Percentiles rank a stretch among this genome's conserved stretches.
Conservation (phyloP, 2,329 filamentous ascomycete genomes). For the Xylaria sp. region DNA sequence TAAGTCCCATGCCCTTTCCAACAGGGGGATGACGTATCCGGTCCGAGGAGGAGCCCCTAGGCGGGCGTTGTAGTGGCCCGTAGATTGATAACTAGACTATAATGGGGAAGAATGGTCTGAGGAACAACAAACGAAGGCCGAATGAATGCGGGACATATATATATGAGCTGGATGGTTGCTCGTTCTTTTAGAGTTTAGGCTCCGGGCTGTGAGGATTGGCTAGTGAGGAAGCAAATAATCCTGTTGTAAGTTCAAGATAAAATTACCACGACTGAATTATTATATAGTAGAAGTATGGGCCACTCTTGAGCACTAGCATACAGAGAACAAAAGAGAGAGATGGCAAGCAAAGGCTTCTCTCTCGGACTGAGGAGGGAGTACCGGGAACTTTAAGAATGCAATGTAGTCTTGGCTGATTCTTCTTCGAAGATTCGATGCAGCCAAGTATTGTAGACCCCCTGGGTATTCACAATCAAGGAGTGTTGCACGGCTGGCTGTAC, state of each 20-base stretch:
- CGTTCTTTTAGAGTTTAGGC: neutral
- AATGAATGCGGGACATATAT: neutral
- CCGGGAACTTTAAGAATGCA: constrained; percentile 34
- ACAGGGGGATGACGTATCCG: constrained; percentile 19
- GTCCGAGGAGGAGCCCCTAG: constrained; percentile 7
- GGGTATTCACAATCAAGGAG: constrained; percentile 22
- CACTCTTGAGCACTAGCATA: neutral
- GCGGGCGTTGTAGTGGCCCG: constrained; percentile 9
- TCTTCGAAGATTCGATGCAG: constrained; percentile 48
- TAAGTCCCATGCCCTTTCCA: constrained; percentile 31
- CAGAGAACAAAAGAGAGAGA: constrained; percentile 10
- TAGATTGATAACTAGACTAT: neutral
- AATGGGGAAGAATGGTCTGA: neutral
- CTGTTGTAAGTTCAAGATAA: neutral
- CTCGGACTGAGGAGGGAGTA: constrained; percentile 21
- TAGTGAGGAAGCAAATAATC: neutral
- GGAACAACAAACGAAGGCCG: neutral
- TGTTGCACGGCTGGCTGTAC: constrained; percentile 32
- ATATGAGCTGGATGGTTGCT: neutral
- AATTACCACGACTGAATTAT: neutral
- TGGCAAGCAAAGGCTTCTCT: neutral
- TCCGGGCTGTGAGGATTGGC: neutral
- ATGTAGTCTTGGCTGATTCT: constrained; percentile 42
- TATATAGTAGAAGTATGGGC: neutral
- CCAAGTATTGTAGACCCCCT: constrained; percentile 33